Conservation (phyloP, 208 protist species). For the Acanthamoeba healyi region DNA sequence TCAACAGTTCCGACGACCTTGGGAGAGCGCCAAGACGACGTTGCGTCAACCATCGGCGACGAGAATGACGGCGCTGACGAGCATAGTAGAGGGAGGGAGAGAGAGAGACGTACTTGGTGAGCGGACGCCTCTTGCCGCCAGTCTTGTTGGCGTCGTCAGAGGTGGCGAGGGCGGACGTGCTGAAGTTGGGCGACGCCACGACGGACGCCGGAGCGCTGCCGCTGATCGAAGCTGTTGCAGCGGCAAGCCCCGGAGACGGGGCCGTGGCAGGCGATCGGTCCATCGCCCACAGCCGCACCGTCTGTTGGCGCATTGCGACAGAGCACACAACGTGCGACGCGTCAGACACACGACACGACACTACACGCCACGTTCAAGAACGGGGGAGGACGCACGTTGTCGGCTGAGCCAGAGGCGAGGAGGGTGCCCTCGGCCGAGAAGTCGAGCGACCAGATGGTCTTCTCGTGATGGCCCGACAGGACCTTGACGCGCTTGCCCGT, state of each 20-base stretch:
- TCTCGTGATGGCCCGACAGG: slow-evolving; percentile 82
- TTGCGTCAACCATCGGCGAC: too few species aligned
- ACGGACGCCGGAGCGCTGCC: background rate
- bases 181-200: background rate
- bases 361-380: too few species aligned
- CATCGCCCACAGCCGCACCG: slow-evolving; percentile 3
- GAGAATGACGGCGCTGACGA: too few species aligned
- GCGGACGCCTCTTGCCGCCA: background rate
- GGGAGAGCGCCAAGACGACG: background rate
- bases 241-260: background rate
- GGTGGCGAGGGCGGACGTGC: background rate
- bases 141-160: background rate
- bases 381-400: slow-evolving; percentile 68
- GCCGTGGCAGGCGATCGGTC: slow-evolving; percentile 4
- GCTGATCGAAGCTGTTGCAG: background rate
- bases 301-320: background rate
- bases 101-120: background rate
- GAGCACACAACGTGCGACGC: slow-evolving; percentile 86
- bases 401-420: slow-evolving; percentile 84
- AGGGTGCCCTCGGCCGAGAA: slow-evolving; percentile 85
- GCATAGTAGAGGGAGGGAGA: background rate
- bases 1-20: slow-evolving; percentile 78
- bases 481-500: slow-evolving; percentile 77
- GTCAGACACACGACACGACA: background rate
- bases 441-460: slow-evolving; percentile 84